Evolutionary conservation across 2,329 filamentous ascomycete genomes (phyloP).

Genomic region (Scortechinia acanthostroma): DNA sequence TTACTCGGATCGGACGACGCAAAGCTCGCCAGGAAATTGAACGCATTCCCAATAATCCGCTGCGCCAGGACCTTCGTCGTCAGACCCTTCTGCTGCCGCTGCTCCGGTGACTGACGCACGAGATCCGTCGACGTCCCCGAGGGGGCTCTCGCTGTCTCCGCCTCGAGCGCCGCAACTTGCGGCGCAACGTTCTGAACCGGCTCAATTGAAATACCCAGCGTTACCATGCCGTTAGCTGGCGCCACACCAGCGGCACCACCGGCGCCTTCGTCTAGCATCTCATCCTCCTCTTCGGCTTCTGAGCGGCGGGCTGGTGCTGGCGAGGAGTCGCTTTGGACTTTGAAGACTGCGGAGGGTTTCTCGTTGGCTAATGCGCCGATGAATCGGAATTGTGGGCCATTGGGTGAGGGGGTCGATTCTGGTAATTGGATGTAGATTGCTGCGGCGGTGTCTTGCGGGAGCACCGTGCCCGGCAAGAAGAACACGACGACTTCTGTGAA

Average conservation of each 20-base stretch:
- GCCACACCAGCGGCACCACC: constrained; percentile 10
- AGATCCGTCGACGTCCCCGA: constrained; percentile 9
- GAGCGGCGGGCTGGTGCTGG: constrained; percentile 17
- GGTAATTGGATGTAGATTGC: constrained; percentile 83
- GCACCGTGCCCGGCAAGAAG: constrained; percentile 68
- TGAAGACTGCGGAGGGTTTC: constrained; percentile 89
- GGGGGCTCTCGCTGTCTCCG: constrained; percentile 21
- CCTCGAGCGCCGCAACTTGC: constrained; percentile 55
- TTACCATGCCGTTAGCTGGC: constrained; percentile 38
- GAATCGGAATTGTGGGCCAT: constrained; percentile 63
- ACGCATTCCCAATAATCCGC: constrained; percentile 90
- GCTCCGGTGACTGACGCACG: constrained; percentile 7
- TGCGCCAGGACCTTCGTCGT: constrained; percentile 79
- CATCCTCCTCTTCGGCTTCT: constrained; percentile 24
- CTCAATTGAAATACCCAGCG: constrained; percentile 79
- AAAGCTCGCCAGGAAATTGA: constrained; percentile 90
- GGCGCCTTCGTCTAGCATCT: constrained; percentile 11
- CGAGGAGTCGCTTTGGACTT: constrained; percentile 37
- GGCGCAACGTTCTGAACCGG: constrained; percentile 63
- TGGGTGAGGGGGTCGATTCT: constrained; percentile 26
- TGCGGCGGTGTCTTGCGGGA: constrained; percentile 73
- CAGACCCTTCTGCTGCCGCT: constrained; percentile 26
- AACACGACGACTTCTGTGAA: constrained; percentile 86
- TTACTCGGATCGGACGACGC: constrained; percentile 49
- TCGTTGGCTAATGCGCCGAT: constrained; percentile 83